A percentile compares a stretch with the other conserved stretches of the same genome.
Conservation (phyloP, 345 rosid genomes). For the Reutealis trisperma region DNA sequence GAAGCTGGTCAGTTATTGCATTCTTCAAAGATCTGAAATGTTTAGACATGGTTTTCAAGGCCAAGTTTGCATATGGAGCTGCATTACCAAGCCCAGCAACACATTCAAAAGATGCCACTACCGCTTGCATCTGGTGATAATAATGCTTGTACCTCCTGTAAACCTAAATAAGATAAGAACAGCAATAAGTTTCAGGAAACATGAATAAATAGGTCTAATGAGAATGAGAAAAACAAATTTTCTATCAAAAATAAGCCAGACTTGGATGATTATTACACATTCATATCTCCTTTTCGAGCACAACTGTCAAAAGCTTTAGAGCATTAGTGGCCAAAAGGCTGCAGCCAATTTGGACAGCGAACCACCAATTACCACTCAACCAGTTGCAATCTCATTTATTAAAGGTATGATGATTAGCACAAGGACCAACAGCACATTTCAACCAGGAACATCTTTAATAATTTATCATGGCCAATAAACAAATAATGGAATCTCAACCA, state of each 20-base stretch:
- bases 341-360: neutral
- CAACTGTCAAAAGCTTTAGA: neutral
- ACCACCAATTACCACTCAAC: neutral
- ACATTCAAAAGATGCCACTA: conserved; percentile 24
- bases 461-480: neutral
- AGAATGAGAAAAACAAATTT: neutral
- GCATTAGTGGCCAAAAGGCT: neutral
- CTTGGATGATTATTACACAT: neutral
- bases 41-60: conserved; percentile 18
- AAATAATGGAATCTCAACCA: too few species aligned
- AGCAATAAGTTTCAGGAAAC: neutral
- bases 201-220: neutral
- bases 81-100: conserved; percentile 34
- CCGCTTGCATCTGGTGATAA: conserved; percentile 32
- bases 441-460: neutral
- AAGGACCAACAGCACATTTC: neutral
- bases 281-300: neutral
- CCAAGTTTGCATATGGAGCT: conserved; percentile 19
- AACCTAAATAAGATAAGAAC: conserved; percentile 13
- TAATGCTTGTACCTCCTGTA: conserved; percentile 27
- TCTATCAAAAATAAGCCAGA: neutral
- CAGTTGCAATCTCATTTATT: neutral
- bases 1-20: conserved; percentile 24
- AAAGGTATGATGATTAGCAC: neutral
- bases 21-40: conserved; percentile 30